phyloP scores from a whole-genome alignment of 2,329 filamentous ascomycete genomes.

The Lithohypha guttulata region DNA sequence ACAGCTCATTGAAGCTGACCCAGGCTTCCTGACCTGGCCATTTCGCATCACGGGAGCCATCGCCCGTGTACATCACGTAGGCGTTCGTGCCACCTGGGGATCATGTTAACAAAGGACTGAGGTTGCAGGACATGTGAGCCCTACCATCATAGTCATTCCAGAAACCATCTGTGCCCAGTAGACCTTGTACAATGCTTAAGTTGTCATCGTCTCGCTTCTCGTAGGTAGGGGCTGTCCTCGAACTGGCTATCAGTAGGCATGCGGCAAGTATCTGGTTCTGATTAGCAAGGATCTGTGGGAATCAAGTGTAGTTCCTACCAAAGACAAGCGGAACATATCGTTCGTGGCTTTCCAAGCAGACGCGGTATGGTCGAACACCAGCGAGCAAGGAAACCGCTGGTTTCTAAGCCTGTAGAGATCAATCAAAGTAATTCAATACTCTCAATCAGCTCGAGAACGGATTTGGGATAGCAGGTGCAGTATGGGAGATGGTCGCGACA shows the following conservation, averaged over 20 bases:
- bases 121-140: neutral
- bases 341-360: too few relatives aligned
- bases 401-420: too few relatives aligned
- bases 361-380: too few relatives aligned
- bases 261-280: constrained; percentile 3
- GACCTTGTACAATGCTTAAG: constrained; percentile 15
- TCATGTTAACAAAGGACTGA: constrained; percentile 7
- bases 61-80: constrained; percentile 26
- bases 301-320: too few relatives aligned
- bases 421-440: too few relatives aligned
- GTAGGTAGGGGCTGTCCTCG: neutral
- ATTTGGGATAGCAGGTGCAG: too few relatives aligned
- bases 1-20: constrained; percentile 23
- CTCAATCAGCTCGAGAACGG: too few relatives aligned
- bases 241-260: constrained; percentile 5
- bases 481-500: too few relatives aligned
- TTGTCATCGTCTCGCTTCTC: constrained; percentile 5
- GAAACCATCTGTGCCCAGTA: constrained; percentile 18
- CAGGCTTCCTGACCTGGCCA: constrained; percentile 26
- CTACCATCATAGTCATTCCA: constrained; percentile 20
- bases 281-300: neutral
- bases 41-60: constrained; percentile 23
- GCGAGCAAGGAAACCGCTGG: too few relatives aligned
- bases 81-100: constrained; percentile 23
- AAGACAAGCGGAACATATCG: too few relatives aligned